phyloP scores from a whole-genome alignment of 2,329 filamentous ascomycete genomes.

The Colletotrichum godetiae region DNA sequence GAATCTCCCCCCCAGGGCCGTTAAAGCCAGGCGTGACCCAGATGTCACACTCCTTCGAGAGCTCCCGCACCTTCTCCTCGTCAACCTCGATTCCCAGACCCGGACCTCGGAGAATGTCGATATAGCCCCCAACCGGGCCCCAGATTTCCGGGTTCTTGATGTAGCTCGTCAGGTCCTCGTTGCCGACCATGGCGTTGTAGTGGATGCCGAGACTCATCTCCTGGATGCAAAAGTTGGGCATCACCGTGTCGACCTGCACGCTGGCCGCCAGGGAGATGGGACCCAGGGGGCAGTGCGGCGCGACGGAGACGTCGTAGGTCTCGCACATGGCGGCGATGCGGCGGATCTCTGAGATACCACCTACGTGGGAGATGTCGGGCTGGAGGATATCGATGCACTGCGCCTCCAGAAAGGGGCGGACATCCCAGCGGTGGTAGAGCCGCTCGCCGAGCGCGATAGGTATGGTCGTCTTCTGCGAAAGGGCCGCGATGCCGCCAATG shows the following conservation, averaged over 20 bases:
- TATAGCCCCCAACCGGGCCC: constrained; percentile 67
- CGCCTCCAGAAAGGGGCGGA: constrained; percentile 71
- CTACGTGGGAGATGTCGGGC: constrained; percentile 72
- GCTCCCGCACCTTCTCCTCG: constrained; percentile 68
- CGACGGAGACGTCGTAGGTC: constrained; percentile 72
- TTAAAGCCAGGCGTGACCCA: constrained; percentile 73
- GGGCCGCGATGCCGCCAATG: constrained; percentile 65
- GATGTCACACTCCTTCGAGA: constrained; percentile 62
- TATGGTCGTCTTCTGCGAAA: constrained; percentile 64
- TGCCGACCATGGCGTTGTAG: constrained; percentile 64
- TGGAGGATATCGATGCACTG: constrained; percentile 72
- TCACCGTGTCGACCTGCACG: constrained; percentile 67
- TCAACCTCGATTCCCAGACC: constrained; percentile 73
- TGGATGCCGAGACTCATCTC: constrained; percentile 78
- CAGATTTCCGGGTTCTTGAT: constrained; percentile 68
- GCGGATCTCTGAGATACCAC: constrained; percentile 72
- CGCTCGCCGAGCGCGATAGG: constrained; percentile 75
- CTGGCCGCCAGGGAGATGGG: constrained; percentile 73
- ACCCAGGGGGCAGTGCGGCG: constrained; percentile 73
- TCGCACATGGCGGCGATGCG: constrained; percentile 73
- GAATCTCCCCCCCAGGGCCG: constrained; percentile 70
- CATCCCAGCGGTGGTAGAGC: constrained; percentile 73
- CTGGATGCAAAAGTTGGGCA: constrained; percentile 71
- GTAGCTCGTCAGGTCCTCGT: constrained; percentile 69
- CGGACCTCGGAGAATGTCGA: constrained; percentile 61